Evolutionary conservation across 1,139 yeast genomes (phyloP).

Genomic region (Hemisphaericaspora lyxosophila): DNA sequence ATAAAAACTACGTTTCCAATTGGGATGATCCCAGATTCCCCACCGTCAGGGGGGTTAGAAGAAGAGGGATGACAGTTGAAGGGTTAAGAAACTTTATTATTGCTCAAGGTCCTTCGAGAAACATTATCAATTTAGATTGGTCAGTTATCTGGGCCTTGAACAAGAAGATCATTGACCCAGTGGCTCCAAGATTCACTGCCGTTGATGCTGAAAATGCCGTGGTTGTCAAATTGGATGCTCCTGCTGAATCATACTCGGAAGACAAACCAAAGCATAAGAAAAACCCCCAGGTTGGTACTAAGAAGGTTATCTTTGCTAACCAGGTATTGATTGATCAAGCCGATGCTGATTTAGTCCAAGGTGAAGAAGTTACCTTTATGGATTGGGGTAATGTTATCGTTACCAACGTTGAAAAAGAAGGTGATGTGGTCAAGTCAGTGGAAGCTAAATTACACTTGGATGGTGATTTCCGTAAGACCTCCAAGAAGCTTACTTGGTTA

Average conservation of each 20-base stretch:
- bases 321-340: slow-evolving; percentile 79
- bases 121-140: slow-evolving; percentile 96
- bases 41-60: slow-evolving; percentile 96
- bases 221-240: slow-evolving; percentile 70
- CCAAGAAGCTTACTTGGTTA: slow-evolving; percentile 94
- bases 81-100: slow-evolving; percentile 90
- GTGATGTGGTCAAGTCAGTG: slow-evolving; percentile 56
- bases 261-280: slow-evolving; percentile 92
- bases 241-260: slow-evolving; percentile 61
- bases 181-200: slow-evolving; percentile 94
- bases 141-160: slow-evolving; percentile 94
- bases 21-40: slow-evolving; percentile 99
- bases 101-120: slow-evolving; percentile 96
- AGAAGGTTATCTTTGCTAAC: slow-evolving; percentile 69
- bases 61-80: slow-evolving; percentile 99
- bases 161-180: slow-evolving; percentile 93
- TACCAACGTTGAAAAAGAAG: slow-evolving; percentile 65
- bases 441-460: slow-evolving; percentile 86
- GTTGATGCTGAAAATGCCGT: slow-evolving; percentile 62
- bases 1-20: slow-evolving; percentile 76
- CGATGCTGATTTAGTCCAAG: slow-evolving; percentile 73
- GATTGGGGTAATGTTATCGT: slow-evolving; percentile 98
- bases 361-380: slow-evolving; percentile 93
- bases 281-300: slow-evolving; percentile 86
- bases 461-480: slow-evolving; percentile 97